phyloP scores from a whole-genome alignment of 257 asterid genomes.

The Scutellaria galericulata region DNA sequence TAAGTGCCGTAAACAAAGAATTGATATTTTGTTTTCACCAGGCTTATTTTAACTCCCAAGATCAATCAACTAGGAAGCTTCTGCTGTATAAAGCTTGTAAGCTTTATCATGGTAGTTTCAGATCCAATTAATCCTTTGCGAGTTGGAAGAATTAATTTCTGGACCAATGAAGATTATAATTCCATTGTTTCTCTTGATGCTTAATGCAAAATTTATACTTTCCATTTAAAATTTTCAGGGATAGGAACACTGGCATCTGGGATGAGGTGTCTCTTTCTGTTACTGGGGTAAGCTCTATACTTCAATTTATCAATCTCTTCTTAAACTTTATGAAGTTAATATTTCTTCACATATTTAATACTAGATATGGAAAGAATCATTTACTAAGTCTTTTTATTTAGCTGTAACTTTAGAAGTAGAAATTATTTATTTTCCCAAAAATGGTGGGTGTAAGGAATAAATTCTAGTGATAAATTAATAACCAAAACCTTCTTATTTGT shows the following conservation, averaged over 20 bases:
- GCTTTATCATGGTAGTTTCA: conserved; percentile 9
- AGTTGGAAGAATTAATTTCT: not conserved
- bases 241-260: conserved; percentile 98
- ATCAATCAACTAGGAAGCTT: conserved; percentile 8
- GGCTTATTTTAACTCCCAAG: no score
- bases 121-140: conserved; percentile 26
- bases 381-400: conserved; percentile 10
- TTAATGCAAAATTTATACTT: conserved; percentile 31
- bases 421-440: conserved; percentile 17
- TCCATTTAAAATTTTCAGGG: conserved; percentile 56
- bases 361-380: conserved; percentile 26
- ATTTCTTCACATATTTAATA: conserved; percentile 1
- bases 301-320: conserved; percentile 27
- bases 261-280: conserved; percentile 90
- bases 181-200: not conserved
- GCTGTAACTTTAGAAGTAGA: conserved; percentile 27
- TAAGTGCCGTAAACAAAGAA: not conserved
- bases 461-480: conserved; percentile 5
- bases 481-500: not conserved
- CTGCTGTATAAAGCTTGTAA: conserved; percentile 2
- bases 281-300: conserved; percentile 78
- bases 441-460: not conserved
- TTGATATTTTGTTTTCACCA: not conserved
- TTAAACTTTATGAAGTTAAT: not conserved
- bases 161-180: not conserved